These are phyloP conservation scores for Yarrowia osloensis DNA, from an alignment of 805 yeast species.

Conservation along the genomic window DNA sequence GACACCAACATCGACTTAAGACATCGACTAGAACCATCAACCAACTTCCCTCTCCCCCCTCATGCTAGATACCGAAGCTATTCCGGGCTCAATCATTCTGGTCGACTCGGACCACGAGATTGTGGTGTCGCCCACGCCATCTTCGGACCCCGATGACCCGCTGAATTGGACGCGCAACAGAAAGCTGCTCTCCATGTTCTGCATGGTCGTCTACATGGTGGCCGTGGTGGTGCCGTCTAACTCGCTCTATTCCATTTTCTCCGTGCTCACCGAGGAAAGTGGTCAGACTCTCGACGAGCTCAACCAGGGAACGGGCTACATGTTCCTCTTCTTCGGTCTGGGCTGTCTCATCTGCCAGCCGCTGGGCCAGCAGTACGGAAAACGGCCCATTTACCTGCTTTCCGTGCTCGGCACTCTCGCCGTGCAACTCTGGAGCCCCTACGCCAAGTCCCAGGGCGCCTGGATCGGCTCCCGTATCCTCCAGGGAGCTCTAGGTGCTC, in stretches of 20 bases:
- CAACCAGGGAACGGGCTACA: conserved; percentile 53
- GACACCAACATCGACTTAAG: no score
- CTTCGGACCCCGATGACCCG: conserved; percentile 70
- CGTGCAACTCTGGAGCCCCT: conserved; percentile 50
- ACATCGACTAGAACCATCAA: not conserved
- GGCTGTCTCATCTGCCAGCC: conserved; percentile 59
- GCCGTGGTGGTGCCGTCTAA: conserved; percentile 53
- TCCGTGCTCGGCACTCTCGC: conserved; percentile 47
- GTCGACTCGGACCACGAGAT: conserved; percentile 46
- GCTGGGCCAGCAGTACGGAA: conserved; percentile 52
- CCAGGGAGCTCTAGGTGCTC: conserved; percentile 64
- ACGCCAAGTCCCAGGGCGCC: conserved; percentile 43
- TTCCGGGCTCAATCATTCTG: conserved; percentile 37
- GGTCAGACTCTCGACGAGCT: conserved; percentile 47
- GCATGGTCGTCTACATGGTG: conserved; percentile 45
- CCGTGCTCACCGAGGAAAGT: conserved; percentile 46
- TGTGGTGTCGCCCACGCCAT: conserved; percentile 54
- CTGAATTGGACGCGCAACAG: conserved; percentile 59
- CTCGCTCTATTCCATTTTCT: conserved; percentile 45
- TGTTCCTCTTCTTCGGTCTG: conserved; percentile 54
- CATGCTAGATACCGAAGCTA: conserved; percentile 30
- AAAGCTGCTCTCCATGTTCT: conserved; percentile 50
- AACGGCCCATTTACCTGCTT: conserved; percentile 49
- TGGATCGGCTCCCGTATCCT: conserved; percentile 48
- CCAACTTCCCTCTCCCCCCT: not conserved